These are phyloP conservation scores for Dorcoceras hygrometricum DNA, from an alignment of 257 asterid species.

Conservation along the genomic window DNA sequence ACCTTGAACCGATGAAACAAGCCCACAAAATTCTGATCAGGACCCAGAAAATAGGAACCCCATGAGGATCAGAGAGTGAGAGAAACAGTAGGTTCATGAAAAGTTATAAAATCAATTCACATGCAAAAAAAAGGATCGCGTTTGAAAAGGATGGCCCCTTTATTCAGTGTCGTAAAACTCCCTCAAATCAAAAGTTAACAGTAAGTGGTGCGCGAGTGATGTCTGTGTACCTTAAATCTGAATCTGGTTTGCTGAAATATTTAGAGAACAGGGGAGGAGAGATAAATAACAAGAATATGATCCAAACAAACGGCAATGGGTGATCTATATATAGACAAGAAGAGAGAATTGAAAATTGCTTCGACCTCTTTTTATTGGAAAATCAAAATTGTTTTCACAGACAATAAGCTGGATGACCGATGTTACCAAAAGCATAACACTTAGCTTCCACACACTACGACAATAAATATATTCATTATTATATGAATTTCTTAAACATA, in stretches of 20 bases:
- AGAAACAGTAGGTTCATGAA: constrained; percentile 19
- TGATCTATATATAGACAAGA: background rate
- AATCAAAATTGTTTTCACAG: background rate
- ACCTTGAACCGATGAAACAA: constrained; percentile 18
- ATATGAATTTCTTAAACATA: too few species aligned
- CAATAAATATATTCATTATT: too few species aligned
- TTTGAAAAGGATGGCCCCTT: constrained; percentile 13
- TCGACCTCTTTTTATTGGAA: background rate
- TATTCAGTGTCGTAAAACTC: background rate
- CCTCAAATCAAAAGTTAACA: constrained; percentile 19
- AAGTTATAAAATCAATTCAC: constrained; percentile 2
- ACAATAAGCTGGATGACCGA: background rate
- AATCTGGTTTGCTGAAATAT: constrained; percentile 16
- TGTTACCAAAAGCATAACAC: background rate
- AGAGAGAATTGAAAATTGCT: background rate
- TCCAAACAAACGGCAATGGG: constrained; percentile 17
- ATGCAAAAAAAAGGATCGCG: constrained; percentile 14
- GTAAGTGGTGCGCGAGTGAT: background rate
- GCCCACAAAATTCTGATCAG: background rate
- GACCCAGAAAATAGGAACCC: background rate
- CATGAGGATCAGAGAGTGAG: background rate
- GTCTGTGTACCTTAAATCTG: constrained; percentile 33
- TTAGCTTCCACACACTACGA: too few species aligned
- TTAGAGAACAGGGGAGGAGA: constrained; percentile 23
- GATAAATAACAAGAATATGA: constrained; percentile 20